Conservation (phyloP, 148 eudicot species). For the Camellia lanceoleosa region DNA sequence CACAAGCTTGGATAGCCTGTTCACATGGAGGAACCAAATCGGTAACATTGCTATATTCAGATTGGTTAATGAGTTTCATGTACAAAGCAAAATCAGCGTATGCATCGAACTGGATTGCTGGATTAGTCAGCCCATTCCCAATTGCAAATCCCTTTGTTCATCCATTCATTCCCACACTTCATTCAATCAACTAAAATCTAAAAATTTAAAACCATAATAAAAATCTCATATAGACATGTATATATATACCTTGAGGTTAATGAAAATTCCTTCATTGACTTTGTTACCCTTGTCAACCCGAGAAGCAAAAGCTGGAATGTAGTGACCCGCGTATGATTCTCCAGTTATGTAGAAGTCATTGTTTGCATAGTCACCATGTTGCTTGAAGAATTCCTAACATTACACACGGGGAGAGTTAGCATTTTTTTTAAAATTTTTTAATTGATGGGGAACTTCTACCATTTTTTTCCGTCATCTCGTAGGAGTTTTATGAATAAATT, state of each 20-base stretch:
- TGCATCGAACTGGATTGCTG: constrained; percentile 69
- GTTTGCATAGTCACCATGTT: constrained; percentile 51
- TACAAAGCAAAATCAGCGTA: constrained; percentile 71
- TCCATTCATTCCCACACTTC: neutral
- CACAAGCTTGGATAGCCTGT: constrained; percentile 61
- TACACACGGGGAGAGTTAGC: neutral
- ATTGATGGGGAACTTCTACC: too few species aligned
- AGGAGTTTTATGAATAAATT: too few species aligned
- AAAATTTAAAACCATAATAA: neutral
- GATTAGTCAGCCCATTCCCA: constrained; percentile 83
- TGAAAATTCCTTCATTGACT: constrained; percentile 55
- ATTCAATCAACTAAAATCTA: neutral
- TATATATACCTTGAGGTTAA: constrained; percentile 55
- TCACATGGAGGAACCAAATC: constrained; percentile 48
- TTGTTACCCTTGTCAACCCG: constrained; percentile 77
- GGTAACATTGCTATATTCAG: constrained; percentile 43
- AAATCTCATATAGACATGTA: too few species aligned
- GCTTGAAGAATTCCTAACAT: constrained; percentile 60
- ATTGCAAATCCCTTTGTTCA: constrained; percentile 64
- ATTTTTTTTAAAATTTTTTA: too few species aligned
- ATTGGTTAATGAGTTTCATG: constrained; percentile 39
- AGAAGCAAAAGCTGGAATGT: constrained; percentile 84
- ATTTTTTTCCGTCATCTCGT: too few species aligned
- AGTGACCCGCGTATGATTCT: constrained; percentile 91
- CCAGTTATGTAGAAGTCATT: constrained; percentile 77